Base-by-base conservation (phyloP, 768 basidiomycete genomes). In the Rhizopogon vinicolor region DNA sequence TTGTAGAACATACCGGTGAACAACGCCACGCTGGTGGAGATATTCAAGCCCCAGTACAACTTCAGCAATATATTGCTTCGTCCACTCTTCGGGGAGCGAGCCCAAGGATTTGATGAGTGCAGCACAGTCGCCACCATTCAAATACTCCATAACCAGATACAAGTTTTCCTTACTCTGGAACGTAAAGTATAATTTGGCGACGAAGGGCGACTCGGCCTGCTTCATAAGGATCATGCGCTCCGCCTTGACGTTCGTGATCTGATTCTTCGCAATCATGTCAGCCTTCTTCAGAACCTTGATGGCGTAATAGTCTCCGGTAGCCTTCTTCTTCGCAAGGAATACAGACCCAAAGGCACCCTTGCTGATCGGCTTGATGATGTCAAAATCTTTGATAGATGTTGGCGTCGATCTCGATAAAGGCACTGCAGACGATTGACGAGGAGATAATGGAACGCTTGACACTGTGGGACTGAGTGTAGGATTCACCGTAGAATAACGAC, bases 221-320 rank as follows among this genome's bases (percentile, higher is more conserved):
- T 94, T 94, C 97, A 99, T 99, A 62, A 99, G 81, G 65, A 99
- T 99, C 87, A 97, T 98, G 55, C 97, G 83, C 75, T 99, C 97
- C 2, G 97, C 97, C 74, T 98, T 98, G 71, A 99, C 97, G 68
- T 98, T 99, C 48, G 97, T 98, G 69, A 99, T 96, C 72, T 99
- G 97, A 76, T 99, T 99, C 82, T 99, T 99, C 41, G 97, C 92
- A 69, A 99, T 98, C 97, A 99, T 99, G 73, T 99, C 97, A n/a
- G 94, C 93, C 77, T 99, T 99, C 77, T 96, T 98, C 68, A 99
- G 74, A n/a, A 98, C 95, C 73, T 99, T 99, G 83, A 99, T 96
- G 28, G 97, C 97, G 74, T 89, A 99, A 72, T 98, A 98, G 72
- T 98, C 97, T 51, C 97, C 97, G 2, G 97, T 99, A 5, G 82